Conservation (phyloP, 2,329 filamentous ascomycete species). For the Monosporascus sp. region DNA sequence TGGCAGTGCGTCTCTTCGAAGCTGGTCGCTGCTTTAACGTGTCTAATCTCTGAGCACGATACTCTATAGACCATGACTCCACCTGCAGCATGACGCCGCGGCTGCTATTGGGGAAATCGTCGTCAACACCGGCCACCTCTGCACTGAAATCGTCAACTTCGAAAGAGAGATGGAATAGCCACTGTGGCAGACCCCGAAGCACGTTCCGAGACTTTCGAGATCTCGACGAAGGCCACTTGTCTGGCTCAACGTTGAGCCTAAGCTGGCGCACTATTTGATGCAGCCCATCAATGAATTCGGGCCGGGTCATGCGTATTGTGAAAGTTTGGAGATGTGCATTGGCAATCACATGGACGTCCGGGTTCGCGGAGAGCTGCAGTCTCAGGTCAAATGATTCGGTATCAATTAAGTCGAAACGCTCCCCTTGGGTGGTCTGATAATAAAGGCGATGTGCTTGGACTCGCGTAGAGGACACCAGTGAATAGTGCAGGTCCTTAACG, state of each 20-base stretch:
- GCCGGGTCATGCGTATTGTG: constrained; percentile 80
- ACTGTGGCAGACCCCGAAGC: constrained; percentile 71
- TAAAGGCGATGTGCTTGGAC: constrained; percentile 86
- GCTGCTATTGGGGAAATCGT: constrained; percentile 73
- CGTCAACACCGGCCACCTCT: constrained; percentile 84
- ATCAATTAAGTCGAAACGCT: constrained; percentile 79
- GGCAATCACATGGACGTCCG: constrained; percentile 76
- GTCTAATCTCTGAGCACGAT: constrained; percentile 75
- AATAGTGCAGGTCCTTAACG: constrained; percentile 80
- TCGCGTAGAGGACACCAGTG: constrained; percentile 73
- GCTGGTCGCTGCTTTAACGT: constrained; percentile 50
- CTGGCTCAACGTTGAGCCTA: constrained; percentile 62
- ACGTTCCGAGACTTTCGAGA: constrained; percentile 58
- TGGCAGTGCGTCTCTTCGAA: constrained; percentile 67
- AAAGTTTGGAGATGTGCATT: constrained; percentile 81
- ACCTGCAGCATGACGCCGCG: constrained; percentile 82
- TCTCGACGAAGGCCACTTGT: constrained; percentile 47
- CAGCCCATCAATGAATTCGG: constrained; percentile 88
- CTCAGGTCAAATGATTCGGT: constrained; percentile 88
- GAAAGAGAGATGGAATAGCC: constrained; percentile 78
- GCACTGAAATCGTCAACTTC: constrained; percentile 86
- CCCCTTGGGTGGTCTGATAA: constrained; percentile 82
- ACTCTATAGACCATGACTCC: constrained; percentile 83
- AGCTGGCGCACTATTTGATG: constrained; percentile 87
- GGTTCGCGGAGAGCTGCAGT: constrained; percentile 75